Percentiles rank a stretch among this genome's conserved stretches.
phyloP scores from a whole-genome alignment of 441 rosid species.

The Eugenia klotzschiana region DNA sequence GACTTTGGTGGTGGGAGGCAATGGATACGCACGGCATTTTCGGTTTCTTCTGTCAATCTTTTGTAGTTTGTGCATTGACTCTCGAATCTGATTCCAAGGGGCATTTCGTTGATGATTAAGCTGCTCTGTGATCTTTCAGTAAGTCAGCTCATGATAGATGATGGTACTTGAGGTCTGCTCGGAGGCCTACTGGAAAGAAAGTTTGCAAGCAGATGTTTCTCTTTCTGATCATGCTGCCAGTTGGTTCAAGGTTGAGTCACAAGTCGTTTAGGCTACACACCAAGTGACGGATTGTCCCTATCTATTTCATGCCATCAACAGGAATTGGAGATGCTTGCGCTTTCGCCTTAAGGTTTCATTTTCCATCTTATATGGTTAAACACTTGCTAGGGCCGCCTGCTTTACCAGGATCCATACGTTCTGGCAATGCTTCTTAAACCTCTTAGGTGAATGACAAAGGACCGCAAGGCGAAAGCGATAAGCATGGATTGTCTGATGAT shows the following conservation, averaged over 20 bases:
- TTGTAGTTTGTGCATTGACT: too few species aligned
- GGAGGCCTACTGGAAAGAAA: not conserved
- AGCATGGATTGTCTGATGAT: conserved; percentile 44
- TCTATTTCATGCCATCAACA: too few species aligned
- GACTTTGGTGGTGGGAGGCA: too few species aligned
- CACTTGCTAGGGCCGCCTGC: conserved; percentile 47
- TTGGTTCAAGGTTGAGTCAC: not conserved
- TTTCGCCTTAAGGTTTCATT: not conserved
- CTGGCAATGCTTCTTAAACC: conserved; percentile 34
- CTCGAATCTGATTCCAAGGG: too few species aligned
- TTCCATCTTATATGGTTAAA: conserved; percentile 3
- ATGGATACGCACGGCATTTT: too few species aligned
- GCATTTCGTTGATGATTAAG: not conserved
- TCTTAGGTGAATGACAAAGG: conserved; percentile 39
- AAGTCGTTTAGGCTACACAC: not conserved
- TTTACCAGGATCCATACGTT: conserved; percentile 39
- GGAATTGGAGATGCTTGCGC: not conserved
- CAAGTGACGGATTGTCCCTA: too few species aligned
- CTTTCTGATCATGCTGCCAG: not conserved
- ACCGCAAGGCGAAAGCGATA: conserved; percentile 35
- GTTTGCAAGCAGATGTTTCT: not conserved
- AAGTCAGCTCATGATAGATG: not conserved
- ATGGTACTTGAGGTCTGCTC: not conserved
- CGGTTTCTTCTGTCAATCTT: too few species aligned
- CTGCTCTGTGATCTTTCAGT: not conserved